Evolutionary conservation across 305 asterid species (phyloP).

Genomic region (Lippia alba): DNA sequence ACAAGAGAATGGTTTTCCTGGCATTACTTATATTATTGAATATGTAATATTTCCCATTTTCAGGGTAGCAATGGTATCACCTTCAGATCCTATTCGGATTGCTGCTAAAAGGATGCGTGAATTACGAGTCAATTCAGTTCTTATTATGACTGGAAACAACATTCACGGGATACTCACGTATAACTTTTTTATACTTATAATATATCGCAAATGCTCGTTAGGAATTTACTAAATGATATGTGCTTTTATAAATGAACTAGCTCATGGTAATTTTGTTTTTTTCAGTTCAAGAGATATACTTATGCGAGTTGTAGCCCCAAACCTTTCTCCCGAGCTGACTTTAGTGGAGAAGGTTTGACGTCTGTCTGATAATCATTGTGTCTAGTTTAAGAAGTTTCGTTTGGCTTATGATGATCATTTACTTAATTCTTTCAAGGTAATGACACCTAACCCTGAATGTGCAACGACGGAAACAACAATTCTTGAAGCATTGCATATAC

Average conservation of each 20-base stretch:
- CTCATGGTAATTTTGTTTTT: slow-evolving; percentile 30
- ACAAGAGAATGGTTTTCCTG: slow-evolving; percentile 21
- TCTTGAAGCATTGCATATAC: slow-evolving; percentile 89
- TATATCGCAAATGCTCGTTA: slow-evolving; percentile 20
- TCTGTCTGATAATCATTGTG: slow-evolving; percentile 17
- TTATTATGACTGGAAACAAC: slow-evolving; percentile 67
- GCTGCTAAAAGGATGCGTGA: slow-evolving; percentile 97
- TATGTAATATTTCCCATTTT: slow-evolving; percentile 31
- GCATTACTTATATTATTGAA: slow-evolving; percentile 19
- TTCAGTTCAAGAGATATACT: slow-evolving; percentile 90
- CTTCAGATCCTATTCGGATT: slow-evolving; percentile 80
- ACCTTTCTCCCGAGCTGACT: slow-evolving; percentile 88
- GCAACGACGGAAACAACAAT: slow-evolving; percentile 78
- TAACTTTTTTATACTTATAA: slow-evolving; percentile 25
- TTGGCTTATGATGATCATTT: slow-evolving; percentile 18
- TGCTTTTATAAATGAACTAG: slow-evolving; percentile 3
- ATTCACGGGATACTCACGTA: slow-evolving; percentile 96
- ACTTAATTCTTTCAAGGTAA: slow-evolving; percentile 61
- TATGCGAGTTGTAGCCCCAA: slow-evolving; percentile 89
- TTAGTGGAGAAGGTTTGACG: slow-evolving; percentile 77
- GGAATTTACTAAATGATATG: slow-evolving; percentile 9
- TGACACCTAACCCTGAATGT: slow-evolving; percentile 88
- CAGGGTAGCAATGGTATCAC: slow-evolving; percentile 78
- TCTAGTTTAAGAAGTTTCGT: slow-evolving; percentile 20
- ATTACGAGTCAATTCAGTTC: slow-evolving; percentile 77